A percentile compares a stretch with the other conserved stretches of the same genome.
phyloP scores from a whole-genome alignment of 352 stramenopile genomes.

The Phytophthora litchii region DNA sequence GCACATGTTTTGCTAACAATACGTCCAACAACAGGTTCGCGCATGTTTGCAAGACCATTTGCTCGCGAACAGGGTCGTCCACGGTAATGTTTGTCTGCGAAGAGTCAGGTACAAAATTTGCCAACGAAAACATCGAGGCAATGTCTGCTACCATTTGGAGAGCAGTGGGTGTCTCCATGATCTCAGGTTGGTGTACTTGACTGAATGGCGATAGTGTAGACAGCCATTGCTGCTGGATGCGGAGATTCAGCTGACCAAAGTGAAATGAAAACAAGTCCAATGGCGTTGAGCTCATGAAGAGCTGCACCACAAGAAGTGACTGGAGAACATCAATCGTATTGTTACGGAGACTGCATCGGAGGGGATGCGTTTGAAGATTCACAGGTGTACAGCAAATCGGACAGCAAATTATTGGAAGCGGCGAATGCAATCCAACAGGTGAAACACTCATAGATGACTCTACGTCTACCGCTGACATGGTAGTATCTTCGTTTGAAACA shows the following conservation, averaged over 20 bases:
- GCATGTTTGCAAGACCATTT: slow-evolving; percentile 6
- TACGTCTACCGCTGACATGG: not conserved
- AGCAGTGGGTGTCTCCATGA: not conserved
- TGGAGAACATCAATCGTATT: slow-evolving; percentile 11
- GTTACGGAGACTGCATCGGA: not conserved
- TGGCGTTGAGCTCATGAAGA: slow-evolving; percentile 12
- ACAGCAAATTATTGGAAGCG: not conserved
- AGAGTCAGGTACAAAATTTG: not conserved
- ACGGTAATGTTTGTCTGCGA: not conserved
- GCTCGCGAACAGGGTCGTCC: not conserved
- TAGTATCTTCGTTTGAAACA: not conserved
- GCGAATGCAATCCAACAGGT: not conserved
- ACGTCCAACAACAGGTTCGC: slow-evolving; percentile 9
- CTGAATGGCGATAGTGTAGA: slow-evolving; percentile 3
- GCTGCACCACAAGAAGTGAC: slow-evolving; percentile 8
- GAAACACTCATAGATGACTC: not conserved
- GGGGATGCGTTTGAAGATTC: not conserved
- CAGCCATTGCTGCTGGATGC: slow-evolving; percentile 16
- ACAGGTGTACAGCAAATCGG: slow-evolving; percentile 10
- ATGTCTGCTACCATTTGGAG: slow-evolving; percentile 4
- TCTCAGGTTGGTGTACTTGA: not conserved
- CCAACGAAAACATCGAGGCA: slow-evolving; percentile 7
- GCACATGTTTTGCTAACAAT: slow-evolving; percentile 8
- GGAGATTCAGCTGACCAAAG: slow-evolving; percentile 16
- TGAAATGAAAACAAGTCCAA: slow-evolving; percentile 16